Percentiles rank a stretch among this genome's conserved stretches.
phyloP scores from a whole-genome alignment of 2,329 filamentous ascomycete species.

The Talaromyces marneffei region DNA sequence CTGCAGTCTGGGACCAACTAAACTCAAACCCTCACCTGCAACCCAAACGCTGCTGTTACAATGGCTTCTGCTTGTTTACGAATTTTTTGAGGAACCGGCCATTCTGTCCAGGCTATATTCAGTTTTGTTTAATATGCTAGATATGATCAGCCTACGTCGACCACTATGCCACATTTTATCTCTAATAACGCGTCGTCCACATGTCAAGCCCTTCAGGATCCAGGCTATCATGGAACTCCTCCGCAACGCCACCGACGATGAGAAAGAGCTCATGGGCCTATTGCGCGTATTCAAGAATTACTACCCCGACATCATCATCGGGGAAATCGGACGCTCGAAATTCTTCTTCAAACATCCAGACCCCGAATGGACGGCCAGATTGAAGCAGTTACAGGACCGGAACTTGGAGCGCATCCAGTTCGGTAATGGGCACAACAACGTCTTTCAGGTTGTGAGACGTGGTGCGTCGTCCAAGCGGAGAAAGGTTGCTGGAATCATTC shows the following conservation, averaged over 20 bases:
- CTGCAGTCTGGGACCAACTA: constrained; percentile 69
- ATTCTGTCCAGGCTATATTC: constrained; percentile 65
- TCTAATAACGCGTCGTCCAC: constrained; percentile 70
- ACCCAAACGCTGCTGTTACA: constrained; percentile 66
- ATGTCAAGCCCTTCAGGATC: constrained; percentile 78
- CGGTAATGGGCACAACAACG: constrained; percentile 44
- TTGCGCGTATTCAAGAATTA: constrained; percentile 84
- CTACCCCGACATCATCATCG: constrained; percentile 81
- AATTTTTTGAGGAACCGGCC: constrained; percentile 58
- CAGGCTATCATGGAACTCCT: constrained; percentile 59
- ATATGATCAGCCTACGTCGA: constrained; percentile 70
- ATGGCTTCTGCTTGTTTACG: constrained; percentile 74
- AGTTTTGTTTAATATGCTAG: constrained; percentile 73
- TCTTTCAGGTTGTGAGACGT: constrained; percentile 60
- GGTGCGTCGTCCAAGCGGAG: constrained; percentile 44
- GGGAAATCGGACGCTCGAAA: constrained; percentile 50
- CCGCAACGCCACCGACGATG: constrained; percentile 54
- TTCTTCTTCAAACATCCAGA: constrained; percentile 60
- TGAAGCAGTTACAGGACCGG: constrained; percentile 62
- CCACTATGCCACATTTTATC: constrained; percentile 70
- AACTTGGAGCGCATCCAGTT: constrained; percentile 39
- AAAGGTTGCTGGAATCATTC: constrained; percentile 51
- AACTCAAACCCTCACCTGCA: constrained; percentile 64
- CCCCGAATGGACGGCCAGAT: constrained; percentile 63
- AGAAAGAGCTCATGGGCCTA: constrained; percentile 67